Percentiles rank a stretch among this genome's conserved stretches.
Conservation (phyloP, 1,284 basidiomycete genomes). For the Austroboletus rostrupii region DNA sequence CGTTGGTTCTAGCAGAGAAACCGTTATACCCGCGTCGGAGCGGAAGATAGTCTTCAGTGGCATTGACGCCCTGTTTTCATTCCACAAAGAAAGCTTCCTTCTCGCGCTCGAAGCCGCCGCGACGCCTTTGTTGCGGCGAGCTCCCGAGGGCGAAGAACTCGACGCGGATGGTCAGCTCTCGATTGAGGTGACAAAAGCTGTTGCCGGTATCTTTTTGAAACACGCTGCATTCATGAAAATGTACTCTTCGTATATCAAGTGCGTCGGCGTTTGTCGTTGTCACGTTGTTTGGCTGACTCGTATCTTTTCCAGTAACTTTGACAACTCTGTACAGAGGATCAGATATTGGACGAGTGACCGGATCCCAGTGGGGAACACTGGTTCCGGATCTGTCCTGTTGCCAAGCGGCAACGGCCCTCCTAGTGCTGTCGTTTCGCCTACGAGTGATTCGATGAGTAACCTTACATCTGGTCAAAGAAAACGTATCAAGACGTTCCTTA, state of each 20-base stretch:
- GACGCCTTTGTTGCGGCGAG: conserved; percentile 56
- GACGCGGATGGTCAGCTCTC: conserved; percentile 76
- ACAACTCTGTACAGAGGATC: conserved; percentile 83
- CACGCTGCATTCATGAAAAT: conserved; percentile 96
- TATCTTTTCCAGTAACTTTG: conserved; percentile 69
- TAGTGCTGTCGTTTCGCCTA: conserved; percentile 56
- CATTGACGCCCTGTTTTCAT: conserved; percentile 85
- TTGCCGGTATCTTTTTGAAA: conserved; percentile 87
- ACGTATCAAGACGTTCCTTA: conserved; percentile 82
- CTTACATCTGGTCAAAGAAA: conserved; percentile 76
- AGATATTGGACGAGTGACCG: conserved; percentile 76
- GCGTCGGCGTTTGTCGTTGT: conserved; percentile 31
- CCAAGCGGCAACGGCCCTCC: conserved; percentile 54
- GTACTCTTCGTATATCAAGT: conserved; percentile 97
- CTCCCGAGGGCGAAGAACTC: conserved; percentile 42
- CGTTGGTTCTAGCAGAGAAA: conserved; percentile 73
- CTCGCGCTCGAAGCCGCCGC: conserved; percentile 82
- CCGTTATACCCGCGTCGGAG: conserved; percentile 82
- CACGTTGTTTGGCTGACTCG: conserved; percentile 7
- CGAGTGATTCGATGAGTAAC: conserved; percentile 42
- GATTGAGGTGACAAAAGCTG: conserved; percentile 69
- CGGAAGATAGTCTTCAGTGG: conserved; percentile 92
- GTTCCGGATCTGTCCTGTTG: conserved; percentile 46
- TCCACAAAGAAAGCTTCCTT: conserved; percentile 90
- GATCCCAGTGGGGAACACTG: conserved; percentile 34